Base-by-base conservation (phyloP, 2,329 filamentous ascomycete species). In the Paraphaeosphaeria sporulosa region DNA sequence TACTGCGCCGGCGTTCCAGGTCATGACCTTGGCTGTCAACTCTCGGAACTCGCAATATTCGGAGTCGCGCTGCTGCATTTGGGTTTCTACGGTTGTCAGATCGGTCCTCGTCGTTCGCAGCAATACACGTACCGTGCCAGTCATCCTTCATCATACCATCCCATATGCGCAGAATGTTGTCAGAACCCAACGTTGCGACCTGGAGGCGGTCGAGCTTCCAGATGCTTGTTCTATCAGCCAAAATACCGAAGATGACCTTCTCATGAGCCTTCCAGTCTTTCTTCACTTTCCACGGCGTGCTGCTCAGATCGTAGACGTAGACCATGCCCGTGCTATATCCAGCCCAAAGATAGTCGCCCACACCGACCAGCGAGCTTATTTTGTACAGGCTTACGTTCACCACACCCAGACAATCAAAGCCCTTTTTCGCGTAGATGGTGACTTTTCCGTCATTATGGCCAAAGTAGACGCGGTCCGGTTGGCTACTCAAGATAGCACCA, bases 231-330 rank as follows among this genome's bases (percentile, higher is more conserved):
- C 86, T 84, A 74, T 99, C 95, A 1, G 90, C 86, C 13, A 91
- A 79, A 60, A 99, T 86, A 59, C 89, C 90, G 49, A 91, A 85
- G 8, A 97, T 89, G 0, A 94, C 91, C 64, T 90, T 90, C 7
- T 92, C 89, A 73, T 98, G 95, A 2, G 93, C 94, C 65, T 90
- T 88, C 94, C 95, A 99, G 72, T 98, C 94, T 76, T 99, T 99
- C 79, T 92, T 89, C 27, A 96, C 88, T 21, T 85, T 85, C 95
- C 95, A 99, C 0, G 94, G 94, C n/a, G 86, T 88, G 32, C 87
- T 85, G 10, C 83, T 86, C 12, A 92, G 90, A 76, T 99, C 94
- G 77, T 97, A 99, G 8, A 98, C 91, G 71, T 93, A 95, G 34
- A 97, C 88, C 85, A 90, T 96, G 17, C 95, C 95, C 0, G 92